Base-by-base conservation (phyloP, 1,284 basidiomycete genomes). In the Ceratobasidium papillatum region DNA sequence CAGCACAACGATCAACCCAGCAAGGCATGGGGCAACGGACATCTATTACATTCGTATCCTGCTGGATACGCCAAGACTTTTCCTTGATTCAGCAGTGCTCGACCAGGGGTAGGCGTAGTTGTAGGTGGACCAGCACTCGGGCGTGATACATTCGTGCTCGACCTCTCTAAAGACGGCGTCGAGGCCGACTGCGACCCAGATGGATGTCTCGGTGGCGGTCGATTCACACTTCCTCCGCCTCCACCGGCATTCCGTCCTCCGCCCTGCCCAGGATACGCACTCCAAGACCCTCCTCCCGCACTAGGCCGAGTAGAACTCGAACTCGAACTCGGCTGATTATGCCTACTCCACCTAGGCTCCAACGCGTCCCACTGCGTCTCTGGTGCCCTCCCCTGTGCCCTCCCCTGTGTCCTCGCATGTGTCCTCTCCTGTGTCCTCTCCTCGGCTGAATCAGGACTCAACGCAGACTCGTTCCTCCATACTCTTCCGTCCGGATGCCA, bases 1-100 rank as follows among this genome's bases (percentile, higher is more conserved):
- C 8, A 56, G 43, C 62, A 58, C 49, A 4, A 47, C 38, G 25
- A 17, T 59, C 51, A 38, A 43, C 8, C 1, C 22, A 74, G n/a
- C 43, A 11, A 84, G 12, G 8, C 1, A 56, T 22, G 30, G 7
- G 22, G 30, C 0, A 36, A 61, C 86, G 71, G 75, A 90, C 90
- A 91, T 85, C 91, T 92, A 1, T 81, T 79, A 78, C 92, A 94
- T 19, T 85, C 79, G 77, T 86, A 84, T 0, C 86, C 85, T n/a
- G 80, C 81, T 0, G 91, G 91, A 79, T 92, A 93, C 0, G 92
- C 87, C 3, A 94, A 82, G 5, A 91, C 80, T 68, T 85, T 85
- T 3, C 90, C 90, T 27, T 87, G 81, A 41, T 84, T 82, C 74
- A 94, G 80, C 11, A 92, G 81, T 0, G 90, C 89, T 76, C 88